These are phyloP conservation scores for Urtica urens DNA, from an alignment of 306 rosid species.

Conservation along the genomic window DNA sequence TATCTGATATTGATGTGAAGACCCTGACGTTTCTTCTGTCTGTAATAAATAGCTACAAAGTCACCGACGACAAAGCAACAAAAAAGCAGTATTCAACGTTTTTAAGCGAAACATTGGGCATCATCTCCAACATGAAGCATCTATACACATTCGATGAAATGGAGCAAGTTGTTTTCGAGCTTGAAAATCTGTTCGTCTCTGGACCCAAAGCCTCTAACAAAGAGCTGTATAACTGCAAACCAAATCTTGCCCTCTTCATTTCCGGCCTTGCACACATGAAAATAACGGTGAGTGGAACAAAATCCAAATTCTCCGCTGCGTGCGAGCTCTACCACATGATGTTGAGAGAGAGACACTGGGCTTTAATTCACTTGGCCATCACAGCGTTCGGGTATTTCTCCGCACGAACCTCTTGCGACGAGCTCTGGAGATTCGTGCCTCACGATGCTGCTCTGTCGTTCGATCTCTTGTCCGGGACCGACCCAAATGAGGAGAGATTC, in stretches of 20 bases:
- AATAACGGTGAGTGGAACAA: slow-evolving; percentile 42
- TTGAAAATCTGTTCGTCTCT: slow-evolving; percentile 55
- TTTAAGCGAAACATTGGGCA: slow-evolving; percentile 58
- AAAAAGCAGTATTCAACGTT: slow-evolving; percentile 48
- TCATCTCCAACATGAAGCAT: slow-evolving; percentile 44
- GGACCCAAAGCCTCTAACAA: slow-evolving; percentile 37
- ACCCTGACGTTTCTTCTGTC: slow-evolving; percentile 52
- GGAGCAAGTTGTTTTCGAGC: slow-evolving; percentile 52
- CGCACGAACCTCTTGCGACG: slow-evolving; percentile 38
- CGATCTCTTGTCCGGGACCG: slow-evolving; percentile 43
- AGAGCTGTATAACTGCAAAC: slow-evolving; percentile 52
- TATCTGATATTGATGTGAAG: slow-evolving; percentile 49
- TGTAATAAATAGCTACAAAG: slow-evolving; percentile 34
- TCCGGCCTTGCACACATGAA: slow-evolving; percentile 53
- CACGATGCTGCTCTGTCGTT: slow-evolving; percentile 71
- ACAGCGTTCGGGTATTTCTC: slow-evolving; percentile 72
- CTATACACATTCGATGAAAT: slow-evolving; percentile 42
- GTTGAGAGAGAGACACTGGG: slow-evolving; percentile 79
- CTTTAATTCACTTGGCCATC: slow-evolving; percentile 57
- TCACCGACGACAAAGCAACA: slow-evolving; percentile 28
- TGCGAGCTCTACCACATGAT: slow-evolving; percentile 65
- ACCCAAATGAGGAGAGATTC: slow-evolving; percentile 42
- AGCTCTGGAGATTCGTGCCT: slow-evolving; percentile 82
- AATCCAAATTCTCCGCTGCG: slow-evolving; percentile 41
- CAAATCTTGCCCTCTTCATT: slow-evolving; percentile 67